Base-by-base conservation (phyloP, 768 basidiomycete species). In the Tricholoma terreum region DNA sequence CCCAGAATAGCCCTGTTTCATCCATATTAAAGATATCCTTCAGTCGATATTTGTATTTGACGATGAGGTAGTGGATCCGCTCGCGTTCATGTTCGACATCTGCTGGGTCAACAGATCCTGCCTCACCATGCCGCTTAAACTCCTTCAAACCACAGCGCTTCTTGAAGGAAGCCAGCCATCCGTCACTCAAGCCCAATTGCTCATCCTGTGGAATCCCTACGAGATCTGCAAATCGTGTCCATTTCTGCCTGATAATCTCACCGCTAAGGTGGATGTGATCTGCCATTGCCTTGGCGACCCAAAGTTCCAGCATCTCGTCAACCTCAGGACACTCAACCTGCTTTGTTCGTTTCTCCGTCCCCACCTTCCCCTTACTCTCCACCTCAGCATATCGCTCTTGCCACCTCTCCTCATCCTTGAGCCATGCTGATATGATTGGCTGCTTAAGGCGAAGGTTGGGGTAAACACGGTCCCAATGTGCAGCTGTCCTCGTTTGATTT, bases 81-180 rank as follows among this genome's bases (percentile, higher is more conserved):
- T 33, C 31, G 10, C 31, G 31, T 33, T 33, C 31, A 33, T 10
- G 10, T 33, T 33, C 31, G 10, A 78, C 54, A 0, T 67, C 62
- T 33, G 21, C 63, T 19, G 67, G 55, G 9, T 74, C 64, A 6
- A 71, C 71, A 70, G 77, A 77, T 55, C 5, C 2, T 2, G 10
- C 63, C 68, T 71, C 75, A 57, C 77, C 75, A 30, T 71, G 62
- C 0, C 52, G 38, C 34, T 78, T 58, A 12, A 75, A 67, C 15
- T 69, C 69, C 1, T 73, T 33, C 31, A 33, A 33, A 33, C 31
- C 31, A 33, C 31, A 33, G 6, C 31, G 31, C 71, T 40, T 64
- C 77, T n/a, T 78, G 33, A 0, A 64, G 10, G 15, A 78, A n/a
- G n/a, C n/a, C n/a, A n/a, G n/a, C n/a, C n/a, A n/a, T n/a, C n/a